Evolutionary conservation across 768 basidiomycete genomes (phyloP).

Genomic region (Lactarius vividus): DNA sequence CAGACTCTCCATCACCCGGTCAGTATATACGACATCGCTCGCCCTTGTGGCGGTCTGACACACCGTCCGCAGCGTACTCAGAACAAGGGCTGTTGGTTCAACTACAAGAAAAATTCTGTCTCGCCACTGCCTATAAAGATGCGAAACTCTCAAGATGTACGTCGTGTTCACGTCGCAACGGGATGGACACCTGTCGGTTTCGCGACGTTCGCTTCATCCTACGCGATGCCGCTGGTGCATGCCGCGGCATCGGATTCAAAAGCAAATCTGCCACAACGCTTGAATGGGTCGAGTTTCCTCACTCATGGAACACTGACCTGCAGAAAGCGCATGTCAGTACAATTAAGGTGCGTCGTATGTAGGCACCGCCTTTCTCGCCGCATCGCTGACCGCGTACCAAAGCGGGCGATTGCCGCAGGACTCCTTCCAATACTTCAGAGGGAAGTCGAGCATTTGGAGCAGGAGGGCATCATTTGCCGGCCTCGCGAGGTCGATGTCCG

Average conservation of each 20-base stretch:
- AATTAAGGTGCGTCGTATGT: constrained; percentile 46
- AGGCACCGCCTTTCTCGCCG: constrained; percentile 8
- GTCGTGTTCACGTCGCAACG: constrained; percentile 81
- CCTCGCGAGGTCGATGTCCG: constrained; percentile 78
- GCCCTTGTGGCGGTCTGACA: constrained; percentile 13
- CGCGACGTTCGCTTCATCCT: constrained; percentile 76
- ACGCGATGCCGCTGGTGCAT: constrained; percentile 53
- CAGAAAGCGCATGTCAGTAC: constrained; percentile 53
- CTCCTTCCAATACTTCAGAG: constrained; percentile 63
- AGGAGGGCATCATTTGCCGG: constrained; percentile 59
- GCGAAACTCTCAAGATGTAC: constrained; percentile 70
- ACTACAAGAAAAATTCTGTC: constrained; percentile 26
- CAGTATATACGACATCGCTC: background rate
- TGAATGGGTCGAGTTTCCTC: constrained; percentile 15
- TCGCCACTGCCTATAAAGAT: constrained; percentile 23
- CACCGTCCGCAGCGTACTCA: constrained; percentile 7
- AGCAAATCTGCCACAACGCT: constrained; percentile 13
- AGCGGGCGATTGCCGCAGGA: constrained; percentile 66
- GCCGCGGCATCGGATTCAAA: constrained; percentile 61
- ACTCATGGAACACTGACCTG: constrained; percentile 14
- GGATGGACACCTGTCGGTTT: constrained; percentile 82
- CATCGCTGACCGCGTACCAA: constrained; percentile 15
- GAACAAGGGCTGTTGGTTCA: background rate
- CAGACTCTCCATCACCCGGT: constrained; percentile 13
- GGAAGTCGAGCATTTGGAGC: constrained; percentile 59